phyloP scores from a whole-genome alignment of 2,329 filamentous ascomycete species.

The Calycina marina region DNA sequence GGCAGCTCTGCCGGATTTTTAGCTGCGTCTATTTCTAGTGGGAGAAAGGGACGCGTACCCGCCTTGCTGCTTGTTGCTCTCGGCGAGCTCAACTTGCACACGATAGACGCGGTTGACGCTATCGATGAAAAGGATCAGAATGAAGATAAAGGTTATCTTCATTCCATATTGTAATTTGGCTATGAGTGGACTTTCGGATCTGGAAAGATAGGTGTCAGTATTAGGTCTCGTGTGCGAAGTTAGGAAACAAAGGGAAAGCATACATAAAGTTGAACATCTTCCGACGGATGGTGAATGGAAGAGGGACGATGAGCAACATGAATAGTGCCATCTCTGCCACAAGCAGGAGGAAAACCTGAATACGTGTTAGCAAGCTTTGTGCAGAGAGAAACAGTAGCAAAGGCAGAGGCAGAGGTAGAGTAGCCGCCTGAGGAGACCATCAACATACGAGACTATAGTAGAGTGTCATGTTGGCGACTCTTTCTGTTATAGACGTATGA shows the following conservation, averaged over 20 bases:
- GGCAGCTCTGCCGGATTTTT: constrained; percentile 33
- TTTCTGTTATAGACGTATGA: too few relatives aligned
- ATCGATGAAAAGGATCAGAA: constrained; percentile 94
- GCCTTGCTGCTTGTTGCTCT: constrained; percentile 46
- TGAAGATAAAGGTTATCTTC: constrained; percentile 99
- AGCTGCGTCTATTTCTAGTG: constrained; percentile 13
- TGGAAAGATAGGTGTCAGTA: constrained; percentile 12
- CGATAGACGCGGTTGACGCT: constrained; percentile 93
- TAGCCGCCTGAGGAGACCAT: neutral
- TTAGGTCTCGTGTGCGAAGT: too few relatives aligned
- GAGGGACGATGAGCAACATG: constrained; percentile 66
- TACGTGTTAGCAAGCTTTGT: constrained; percentile 1
- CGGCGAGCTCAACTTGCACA: constrained; percentile 75
- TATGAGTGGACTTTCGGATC: constrained; percentile 34
- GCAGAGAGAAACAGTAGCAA: neutral
- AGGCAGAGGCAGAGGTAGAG: neutral
- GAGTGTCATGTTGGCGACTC: constrained; percentile 35
- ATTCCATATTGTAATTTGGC: constrained; percentile 94
- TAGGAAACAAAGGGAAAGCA: constrained; percentile 48
- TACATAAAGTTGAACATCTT: constrained; percentile 59
- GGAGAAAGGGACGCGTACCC: constrained; percentile 12
- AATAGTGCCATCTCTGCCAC: constrained; percentile 75
- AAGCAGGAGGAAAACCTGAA: constrained; percentile 67
- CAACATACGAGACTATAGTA: constrained; percentile 34
- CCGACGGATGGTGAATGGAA: constrained; percentile 54